Percentiles rank a stretch among this genome's conserved stretches.
Evolutionary conservation across 495 filamentous ascomycete species (phyloP).

Genomic region (Polyplosphaeria fusca): DNA sequence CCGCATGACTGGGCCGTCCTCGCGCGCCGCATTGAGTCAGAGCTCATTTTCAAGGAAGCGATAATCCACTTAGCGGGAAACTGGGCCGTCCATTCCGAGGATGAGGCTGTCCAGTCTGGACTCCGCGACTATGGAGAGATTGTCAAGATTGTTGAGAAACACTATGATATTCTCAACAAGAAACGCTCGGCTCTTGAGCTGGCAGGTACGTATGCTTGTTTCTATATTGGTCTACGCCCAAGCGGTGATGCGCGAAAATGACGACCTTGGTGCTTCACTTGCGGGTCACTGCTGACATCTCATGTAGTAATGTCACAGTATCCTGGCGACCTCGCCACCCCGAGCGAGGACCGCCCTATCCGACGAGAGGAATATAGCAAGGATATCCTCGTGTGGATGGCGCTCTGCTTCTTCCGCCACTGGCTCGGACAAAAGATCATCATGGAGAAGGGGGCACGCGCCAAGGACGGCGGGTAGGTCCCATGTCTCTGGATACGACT

Average conservation of each 20-base stretch:
- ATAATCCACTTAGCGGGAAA: constrained; percentile 49
- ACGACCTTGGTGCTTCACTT: too few species aligned
- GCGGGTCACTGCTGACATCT: too few species aligned
- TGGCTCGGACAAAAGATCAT: constrained; percentile 31
- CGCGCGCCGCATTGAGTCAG: constrained; percentile 43
- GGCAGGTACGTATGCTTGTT: too few species aligned
- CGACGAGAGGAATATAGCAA: constrained; percentile 32
- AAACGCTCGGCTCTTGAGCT: constrained; percentile 24
- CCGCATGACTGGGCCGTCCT: constrained; percentile 47
- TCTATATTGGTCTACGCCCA: too few species aligned
- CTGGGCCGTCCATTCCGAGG: constrained; percentile 34
- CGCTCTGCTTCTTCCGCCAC: constrained; percentile 34
- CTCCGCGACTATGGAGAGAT: constrained; percentile 15
- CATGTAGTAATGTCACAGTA: constrained; percentile 11
- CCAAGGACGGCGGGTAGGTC: constrained; percentile 34
- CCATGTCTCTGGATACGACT: constrained; percentile 22
- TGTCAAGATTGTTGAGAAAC: constrained; percentile 45
- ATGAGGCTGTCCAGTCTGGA: constrained; percentile 15
- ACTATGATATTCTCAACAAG: constrained; percentile 40
- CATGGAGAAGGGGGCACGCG: constrained; percentile 23
- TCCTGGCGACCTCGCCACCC: constrained; percentile 13
- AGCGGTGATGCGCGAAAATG: too few species aligned
- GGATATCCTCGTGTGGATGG: constrained; percentile 41
- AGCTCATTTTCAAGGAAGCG: constrained; percentile 48
- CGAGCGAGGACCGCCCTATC: constrained; percentile 8